These are phyloP conservation scores for Neocucurbitaria cava DNA, from an alignment of 2,329 filamentous ascomycete genomes.

Conservation along the genomic window DNA sequence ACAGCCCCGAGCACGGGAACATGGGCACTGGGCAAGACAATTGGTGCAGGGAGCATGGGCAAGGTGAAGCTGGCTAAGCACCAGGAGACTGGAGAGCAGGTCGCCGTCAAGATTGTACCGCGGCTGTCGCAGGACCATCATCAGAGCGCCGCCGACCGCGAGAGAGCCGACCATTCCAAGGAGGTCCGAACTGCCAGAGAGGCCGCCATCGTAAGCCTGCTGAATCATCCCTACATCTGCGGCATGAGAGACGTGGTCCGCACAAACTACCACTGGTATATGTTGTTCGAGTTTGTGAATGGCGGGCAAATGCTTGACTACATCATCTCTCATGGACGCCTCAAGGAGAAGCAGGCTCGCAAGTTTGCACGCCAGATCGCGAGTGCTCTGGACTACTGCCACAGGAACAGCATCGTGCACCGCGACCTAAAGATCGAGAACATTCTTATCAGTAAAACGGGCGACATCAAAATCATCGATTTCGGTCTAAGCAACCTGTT, in stretches of 20 bases:
- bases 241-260: conserved; percentile 93
- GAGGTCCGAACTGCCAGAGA: conserved; percentile 94
- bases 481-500: conserved; percentile 98
- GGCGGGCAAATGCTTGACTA: conserved; percentile 99
- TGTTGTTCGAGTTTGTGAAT: conserved; percentile 99
- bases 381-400: conserved; percentile 95
- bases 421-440: conserved; percentile 98
- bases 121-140: conserved; percentile 88
- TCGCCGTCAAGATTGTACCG: conserved; percentile 96
- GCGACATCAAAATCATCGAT: conserved; percentile 99
- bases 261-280: conserved; percentile 99
- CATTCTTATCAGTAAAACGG: conserved; percentile 97
- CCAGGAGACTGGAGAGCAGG: conserved; percentile 90
- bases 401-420: conserved; percentile 97
- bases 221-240: conserved; percentile 95
- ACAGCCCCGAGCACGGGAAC: conserved; percentile 82
- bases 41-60: conserved; percentile 97
- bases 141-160: conserved; percentile 73
- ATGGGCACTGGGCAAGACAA: conserved; percentile 95
- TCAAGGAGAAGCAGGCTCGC: conserved; percentile 97
- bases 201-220: conserved; percentile 91
- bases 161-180: conserved; percentile 93
- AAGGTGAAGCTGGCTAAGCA: conserved; percentile 97
- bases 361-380: conserved; percentile 98
- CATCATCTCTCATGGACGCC: conserved; percentile 95